Evolutionary conservation across 2,329 filamentous ascomycete genomes (phyloP), one percentile per base, ranked within the genome.

Genomic region (Pyrenochaeta sp.): DNA sequence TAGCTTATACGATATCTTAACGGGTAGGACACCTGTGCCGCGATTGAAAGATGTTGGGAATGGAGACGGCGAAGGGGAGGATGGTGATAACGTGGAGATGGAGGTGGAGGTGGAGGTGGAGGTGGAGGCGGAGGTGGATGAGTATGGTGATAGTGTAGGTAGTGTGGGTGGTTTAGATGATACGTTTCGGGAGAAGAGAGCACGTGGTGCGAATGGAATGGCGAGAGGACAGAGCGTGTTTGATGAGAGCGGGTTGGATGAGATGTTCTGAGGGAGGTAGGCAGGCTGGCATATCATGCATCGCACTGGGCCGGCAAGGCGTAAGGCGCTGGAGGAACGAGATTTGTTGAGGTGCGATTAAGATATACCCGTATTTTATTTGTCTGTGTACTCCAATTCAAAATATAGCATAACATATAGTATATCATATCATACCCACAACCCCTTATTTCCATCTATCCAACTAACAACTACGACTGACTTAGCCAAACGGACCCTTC

Each of bases 1-100:
- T 60, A 82, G 79, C 42, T 61, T 84, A 25, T 80, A 80, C 49
- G 80, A 83, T 25, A 79, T 83, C 5, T 66, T 84, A 12, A 81
- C 80, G 1, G 82, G 82, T 0, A 67, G 78, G n/a, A 82, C 77
- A 45, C 77, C 79, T 1, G 64, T 79, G 39, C 79, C 78, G 12
- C 71, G 67, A 12, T 40, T 72, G 24, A 55, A 61, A 22, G 61
- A 69, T 48, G 45, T 49, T 48, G 42, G 51, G 34, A 42, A 48
- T 36, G 58, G 57, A 6, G 54, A 53, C 19, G 19, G 19, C 1
- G 19, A 48, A 28, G 58, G 57, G 10, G 61, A 61, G 15, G 56
- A 58, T n/a, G 48, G 15, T 10, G 22, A 9, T 30, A 2, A 30
- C 9, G 19, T 19, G 19, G 19, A 19, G 19, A 19, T 19, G 19